Conservation (phyloP, 768 basidiomycete species). For the Phaffia tasmanica region DNA sequence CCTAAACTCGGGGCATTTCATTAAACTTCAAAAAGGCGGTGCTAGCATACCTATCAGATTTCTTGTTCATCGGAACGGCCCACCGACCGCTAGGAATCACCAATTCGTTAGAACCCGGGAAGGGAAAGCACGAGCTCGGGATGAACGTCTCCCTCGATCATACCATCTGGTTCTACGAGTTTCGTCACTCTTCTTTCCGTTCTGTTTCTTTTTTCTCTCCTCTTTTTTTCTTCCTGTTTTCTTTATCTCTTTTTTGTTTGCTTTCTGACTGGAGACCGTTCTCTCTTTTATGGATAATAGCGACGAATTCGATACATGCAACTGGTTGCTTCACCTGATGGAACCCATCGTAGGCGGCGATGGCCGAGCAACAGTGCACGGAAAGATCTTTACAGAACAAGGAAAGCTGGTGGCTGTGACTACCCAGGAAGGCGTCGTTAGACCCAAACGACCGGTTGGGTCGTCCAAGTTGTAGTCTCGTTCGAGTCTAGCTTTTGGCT, state of each 20-base stretch:
- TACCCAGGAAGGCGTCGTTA: slow-evolving; percentile 59
- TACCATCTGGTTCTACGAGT: slow-evolving; percentile 35
- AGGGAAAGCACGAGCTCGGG: slow-evolving; percentile 29
- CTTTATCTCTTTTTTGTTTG: background rate
- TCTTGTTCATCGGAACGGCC: slow-evolving; percentile 38
- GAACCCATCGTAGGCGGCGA: slow-evolving; percentile 30
- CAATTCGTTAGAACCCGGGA: slow-evolving; percentile 1
- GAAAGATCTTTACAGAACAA: slow-evolving; percentile 56
- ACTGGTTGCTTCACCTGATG: slow-evolving; percentile 37
- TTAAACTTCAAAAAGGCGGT: slow-evolving; percentile 24
- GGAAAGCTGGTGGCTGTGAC: slow-evolving; percentile 63
- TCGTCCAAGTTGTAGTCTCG: no score
- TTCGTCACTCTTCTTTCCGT: background rate
- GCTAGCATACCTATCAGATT: slow-evolving; percentile 38
- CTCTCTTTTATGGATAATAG: background rate
- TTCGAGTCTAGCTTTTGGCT: no score
- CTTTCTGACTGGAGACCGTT: no score
- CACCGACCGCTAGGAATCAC: slow-evolving; percentile 34
- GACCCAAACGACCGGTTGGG: slow-evolving; percentile 29
- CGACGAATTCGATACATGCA: slow-evolving; percentile 29
- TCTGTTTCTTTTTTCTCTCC: background rate
- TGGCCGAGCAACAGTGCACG: slow-evolving; percentile 36
- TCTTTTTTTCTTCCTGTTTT: background rate
- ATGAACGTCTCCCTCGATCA: slow-evolving; percentile 38
- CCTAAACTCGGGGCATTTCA: no score